Percentiles rank a stretch among this genome's conserved stretches.
Evolutionary conservation across 2,329 filamentous ascomycete species (phyloP).

Genomic region (Colletotrichum tanaceti): DNA sequence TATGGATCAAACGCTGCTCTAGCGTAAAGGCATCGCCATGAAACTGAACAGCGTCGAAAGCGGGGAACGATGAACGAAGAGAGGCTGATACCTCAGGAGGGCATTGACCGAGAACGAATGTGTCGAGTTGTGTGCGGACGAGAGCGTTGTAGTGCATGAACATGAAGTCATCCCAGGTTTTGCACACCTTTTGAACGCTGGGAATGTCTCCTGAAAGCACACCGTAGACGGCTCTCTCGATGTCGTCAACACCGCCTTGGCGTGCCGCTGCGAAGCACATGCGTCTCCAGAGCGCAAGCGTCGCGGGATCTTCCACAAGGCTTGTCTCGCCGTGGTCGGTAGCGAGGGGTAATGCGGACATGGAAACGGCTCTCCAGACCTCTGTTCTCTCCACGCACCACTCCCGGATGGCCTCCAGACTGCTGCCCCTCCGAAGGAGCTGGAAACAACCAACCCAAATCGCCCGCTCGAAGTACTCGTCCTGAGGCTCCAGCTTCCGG

Average conservation of each 20-base stretch:
- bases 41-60: slow-evolving; percentile 73
- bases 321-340: slow-evolving; percentile 54
- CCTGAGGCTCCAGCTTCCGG: slow-evolving; percentile 80
- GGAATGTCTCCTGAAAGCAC: slow-evolving; percentile 86
- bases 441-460: slow-evolving; percentile 97
- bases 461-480: slow-evolving; percentile 88
- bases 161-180: slow-evolving; percentile 85
- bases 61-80: slow-evolving; percentile 69
- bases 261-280: slow-evolving; percentile 80
- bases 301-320: slow-evolving; percentile 56
- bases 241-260: slow-evolving; percentile 76
- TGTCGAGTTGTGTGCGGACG: slow-evolving; percentile 82
- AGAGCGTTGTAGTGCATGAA: slow-evolving; percentile 91
- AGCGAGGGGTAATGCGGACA: slow-evolving; percentile 77
- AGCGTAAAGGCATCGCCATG: slow-evolving; percentile 66
- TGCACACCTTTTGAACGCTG: slow-evolving; percentile 81
- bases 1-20: slow-evolving; percentile 69
- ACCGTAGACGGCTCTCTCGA: slow-evolving; percentile 91
- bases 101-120: slow-evolving; percentile 70
- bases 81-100: slow-evolving; percentile 64
- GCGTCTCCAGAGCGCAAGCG: slow-evolving; percentile 77
- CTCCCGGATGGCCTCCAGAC: slow-evolving; percentile 77
- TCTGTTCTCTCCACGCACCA: slow-evolving; percentile 91
- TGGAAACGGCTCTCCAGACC: slow-evolving; percentile 86
- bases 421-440: slow-evolving; percentile 86